phyloP scores from a whole-genome alignment of 2,329 filamentous ascomycete species.

The Alternaria brassicae region DNA sequence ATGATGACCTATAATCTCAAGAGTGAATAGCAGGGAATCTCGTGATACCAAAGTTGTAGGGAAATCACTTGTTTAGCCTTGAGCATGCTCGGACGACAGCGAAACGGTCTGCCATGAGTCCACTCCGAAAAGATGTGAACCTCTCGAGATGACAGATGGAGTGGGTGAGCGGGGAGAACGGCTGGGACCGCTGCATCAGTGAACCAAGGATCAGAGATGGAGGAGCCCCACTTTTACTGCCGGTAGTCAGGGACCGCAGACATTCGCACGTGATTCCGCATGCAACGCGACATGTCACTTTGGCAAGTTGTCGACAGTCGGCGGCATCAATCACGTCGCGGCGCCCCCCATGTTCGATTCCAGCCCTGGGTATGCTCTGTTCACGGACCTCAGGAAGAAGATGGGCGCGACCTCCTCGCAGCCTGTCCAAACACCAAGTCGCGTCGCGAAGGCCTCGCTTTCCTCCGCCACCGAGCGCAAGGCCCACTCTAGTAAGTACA shows the following conservation, averaged over 20 bases:
- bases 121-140: background rate
- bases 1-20: background rate
- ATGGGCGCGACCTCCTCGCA: constrained; percentile 31
- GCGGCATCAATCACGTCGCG: background rate
- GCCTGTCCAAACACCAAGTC: constrained; percentile 8
- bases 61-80: too few relatives aligned
- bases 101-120: background rate
- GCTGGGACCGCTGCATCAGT: background rate
- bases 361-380: constrained; percentile 5
- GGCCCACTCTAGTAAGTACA: constrained; percentile 27
- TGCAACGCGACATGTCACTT: constrained; percentile 4
- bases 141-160: background rate
- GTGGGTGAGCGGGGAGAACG: background rate
- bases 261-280: too few relatives aligned
- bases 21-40: too few relatives aligned
- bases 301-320: background rate
- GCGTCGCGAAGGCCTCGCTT: background rate
- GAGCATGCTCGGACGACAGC: background rate
- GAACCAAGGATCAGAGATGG: background rate
- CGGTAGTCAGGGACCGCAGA: background rate
- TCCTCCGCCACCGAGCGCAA: constrained; percentile 13
- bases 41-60: too few relatives aligned
- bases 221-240: background rate
- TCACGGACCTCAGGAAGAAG: background rate
- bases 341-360: background rate